Evolutionary conservation across 2,329 filamentous ascomycete genomes (phyloP).

Genomic region (Clarireedia homoeocarpa): DNA sequence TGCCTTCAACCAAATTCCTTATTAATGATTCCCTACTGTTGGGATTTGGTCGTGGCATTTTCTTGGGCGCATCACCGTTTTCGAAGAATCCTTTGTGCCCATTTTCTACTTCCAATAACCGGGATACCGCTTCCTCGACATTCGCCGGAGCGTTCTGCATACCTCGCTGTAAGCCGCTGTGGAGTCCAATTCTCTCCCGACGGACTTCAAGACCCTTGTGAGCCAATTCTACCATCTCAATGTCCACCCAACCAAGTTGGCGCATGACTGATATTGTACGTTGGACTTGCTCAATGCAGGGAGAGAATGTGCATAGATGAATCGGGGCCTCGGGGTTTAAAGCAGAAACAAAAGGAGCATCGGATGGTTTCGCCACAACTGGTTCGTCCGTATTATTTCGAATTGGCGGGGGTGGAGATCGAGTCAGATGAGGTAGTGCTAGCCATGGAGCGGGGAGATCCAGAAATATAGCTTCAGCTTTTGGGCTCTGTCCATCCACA

Average conservation of each 20-base stretch:
- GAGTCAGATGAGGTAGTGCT: slow-evolving; percentile 66
- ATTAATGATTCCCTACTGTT: slow-evolving; percentile 28
- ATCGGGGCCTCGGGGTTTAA: slow-evolving; percentile 66
- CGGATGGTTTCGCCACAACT: neutral
- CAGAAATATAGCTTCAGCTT: slow-evolving; percentile 66
- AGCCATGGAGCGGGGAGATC: slow-evolving; percentile 78
- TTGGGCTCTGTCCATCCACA: slow-evolving; percentile 46
- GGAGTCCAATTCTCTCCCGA: slow-evolving; percentile 71
- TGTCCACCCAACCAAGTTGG: slow-evolving; percentile 78
- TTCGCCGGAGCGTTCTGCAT: slow-evolving; percentile 51
- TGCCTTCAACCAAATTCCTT: slow-evolving; percentile 32
- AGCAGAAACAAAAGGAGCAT: slow-evolving; percentile 44
- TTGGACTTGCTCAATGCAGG: slow-evolving; percentile 93
- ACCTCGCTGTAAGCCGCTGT: slow-evolving; percentile 49
- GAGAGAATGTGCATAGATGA: slow-evolving; percentile 88
- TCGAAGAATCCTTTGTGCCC: slow-evolving; percentile 58
- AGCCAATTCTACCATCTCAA: slow-evolving; percentile 85
- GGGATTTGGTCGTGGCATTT: slow-evolving; percentile 27
- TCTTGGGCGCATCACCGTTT: slow-evolving; percentile 16
- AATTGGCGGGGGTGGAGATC: slow-evolving; percentile 33
- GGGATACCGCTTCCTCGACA: slow-evolving; percentile 70
- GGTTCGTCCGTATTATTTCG: slow-evolving; percentile 10
- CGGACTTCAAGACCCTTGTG: slow-evolving; percentile 74
- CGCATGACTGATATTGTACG: slow-evolving; percentile 76
- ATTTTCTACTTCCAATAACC: slow-evolving; percentile 66